Evolutionary conservation across 345 rosid species (phyloP).

Genomic region (Eucalyptus marginata): DNA sequence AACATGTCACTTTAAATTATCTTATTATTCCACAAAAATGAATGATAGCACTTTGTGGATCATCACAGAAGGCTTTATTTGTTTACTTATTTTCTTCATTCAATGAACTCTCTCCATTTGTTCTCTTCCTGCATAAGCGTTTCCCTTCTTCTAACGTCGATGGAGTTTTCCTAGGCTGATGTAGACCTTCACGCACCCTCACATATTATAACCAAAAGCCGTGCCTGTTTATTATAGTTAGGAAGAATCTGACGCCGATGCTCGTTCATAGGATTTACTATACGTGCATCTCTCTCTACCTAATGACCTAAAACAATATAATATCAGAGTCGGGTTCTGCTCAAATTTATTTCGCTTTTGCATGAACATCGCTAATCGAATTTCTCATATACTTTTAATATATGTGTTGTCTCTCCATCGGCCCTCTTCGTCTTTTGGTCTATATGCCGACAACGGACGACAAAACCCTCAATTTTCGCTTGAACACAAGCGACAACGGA

Average conservation of each 20-base stretch:
- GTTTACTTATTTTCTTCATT: background rate
- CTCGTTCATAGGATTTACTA: background rate
- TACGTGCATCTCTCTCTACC: too few species aligned
- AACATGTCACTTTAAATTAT: background rate
- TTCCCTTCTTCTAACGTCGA: background rate
- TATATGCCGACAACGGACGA: rapidly evolving
- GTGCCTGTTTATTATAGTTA: rapidly evolving
- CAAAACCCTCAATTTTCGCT: background rate
- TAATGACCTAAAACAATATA: too few species aligned
- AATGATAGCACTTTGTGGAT: background rate
- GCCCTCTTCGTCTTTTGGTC: background rate
- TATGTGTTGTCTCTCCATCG: background rate
- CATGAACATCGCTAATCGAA: background rate
- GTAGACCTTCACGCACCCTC: background rate
- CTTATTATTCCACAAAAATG: background rate
- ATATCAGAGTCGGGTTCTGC: background rate
- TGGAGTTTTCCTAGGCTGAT: background rate
- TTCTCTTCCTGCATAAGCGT: background rate
- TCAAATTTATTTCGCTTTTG: background rate
- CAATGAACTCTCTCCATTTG: background rate
- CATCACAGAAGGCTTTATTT: background rate
- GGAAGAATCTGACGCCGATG: background rate
- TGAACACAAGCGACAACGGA: background rate
- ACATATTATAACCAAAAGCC: background rate
- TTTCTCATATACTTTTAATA: background rate